These are phyloP conservation scores for Rubia tinctorum DNA, from an alignment of 305 asterid genomes.

Conservation along the genomic window DNA sequence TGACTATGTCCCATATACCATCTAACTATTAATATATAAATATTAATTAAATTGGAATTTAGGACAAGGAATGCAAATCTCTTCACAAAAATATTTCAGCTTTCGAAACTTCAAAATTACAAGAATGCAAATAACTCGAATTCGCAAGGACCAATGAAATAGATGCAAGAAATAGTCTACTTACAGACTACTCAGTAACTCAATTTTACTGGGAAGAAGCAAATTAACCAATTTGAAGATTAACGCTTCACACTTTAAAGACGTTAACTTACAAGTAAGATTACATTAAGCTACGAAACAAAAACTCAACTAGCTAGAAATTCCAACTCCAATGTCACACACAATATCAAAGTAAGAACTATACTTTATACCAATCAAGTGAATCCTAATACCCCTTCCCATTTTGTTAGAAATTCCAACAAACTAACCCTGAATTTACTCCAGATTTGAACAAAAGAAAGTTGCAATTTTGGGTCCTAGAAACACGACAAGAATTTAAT, in stretches of 20 bases:
- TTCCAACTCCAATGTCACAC: background rate
- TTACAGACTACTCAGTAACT: background rate
- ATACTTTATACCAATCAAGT: background rate
- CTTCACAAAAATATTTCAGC: background rate
- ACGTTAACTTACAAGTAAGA: background rate
- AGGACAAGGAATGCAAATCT: background rate
- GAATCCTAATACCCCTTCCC: background rate
- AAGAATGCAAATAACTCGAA: background rate
- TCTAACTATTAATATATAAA: background rate
- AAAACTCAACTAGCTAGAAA: background rate
- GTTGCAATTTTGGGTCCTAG: slow-evolving; percentile 3
- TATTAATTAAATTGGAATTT: background rate
- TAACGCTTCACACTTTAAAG: background rate
- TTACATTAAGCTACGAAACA: background rate
- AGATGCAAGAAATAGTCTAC: background rate
- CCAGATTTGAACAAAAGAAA: background rate
- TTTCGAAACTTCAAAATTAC: background rate
- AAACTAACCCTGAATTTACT: background rate
- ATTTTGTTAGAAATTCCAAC: background rate
- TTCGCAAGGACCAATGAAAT: background rate
- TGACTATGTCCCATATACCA: background rate
- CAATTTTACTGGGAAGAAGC: background rate
- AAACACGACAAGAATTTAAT: background rate
- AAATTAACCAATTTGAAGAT: background rate
- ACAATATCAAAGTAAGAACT: background rate